phyloP scores from a whole-genome alignment of 2,329 filamentous ascomycete species.

The Colletotrichum cuscutae region DNA sequence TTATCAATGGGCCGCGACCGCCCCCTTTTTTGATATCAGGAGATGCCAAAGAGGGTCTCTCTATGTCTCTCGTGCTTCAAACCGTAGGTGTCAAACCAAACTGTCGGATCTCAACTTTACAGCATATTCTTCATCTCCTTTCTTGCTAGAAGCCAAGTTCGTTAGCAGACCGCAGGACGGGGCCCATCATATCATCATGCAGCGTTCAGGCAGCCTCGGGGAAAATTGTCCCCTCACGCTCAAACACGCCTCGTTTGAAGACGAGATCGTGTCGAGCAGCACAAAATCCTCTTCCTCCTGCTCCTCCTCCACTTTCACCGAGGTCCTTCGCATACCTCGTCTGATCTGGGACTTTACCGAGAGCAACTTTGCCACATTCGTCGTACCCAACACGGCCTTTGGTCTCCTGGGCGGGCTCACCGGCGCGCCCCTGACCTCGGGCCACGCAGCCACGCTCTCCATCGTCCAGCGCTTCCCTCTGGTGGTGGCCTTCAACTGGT shows the following conservation, averaged over 20 bases:
- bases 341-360: constrained; percentile 34
- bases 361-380: constrained; percentile 32
- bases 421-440: constrained; percentile 22
- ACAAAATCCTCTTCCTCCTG: not conserved
- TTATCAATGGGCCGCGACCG: not conserved
- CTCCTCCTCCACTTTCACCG: not conserved
- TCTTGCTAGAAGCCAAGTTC: too few relatives aligned
- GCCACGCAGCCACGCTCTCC: constrained; percentile 7
- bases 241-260: constrained; percentile 26
- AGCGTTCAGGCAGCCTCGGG: not conserved
- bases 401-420: constrained; percentile 23
- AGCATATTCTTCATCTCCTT: not conserved
- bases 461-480: constrained; percentile 19
- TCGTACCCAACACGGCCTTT: constrained; percentile 32
- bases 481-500: constrained; percentile 40
- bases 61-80: not conserved
- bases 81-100: not conserved
- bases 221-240: constrained; percentile 5
- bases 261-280: not conserved
- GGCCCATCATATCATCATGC: not conserved
- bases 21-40: not conserved
- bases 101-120: constrained; percentile 6
- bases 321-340: constrained; percentile 4
- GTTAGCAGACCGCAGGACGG: not conserved
- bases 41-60: not conserved